These are phyloP conservation scores for Botrytis medusae DNA, from an alignment of 2,329 filamentous ascomycete genomes.

Conservation along the genomic window DNA sequence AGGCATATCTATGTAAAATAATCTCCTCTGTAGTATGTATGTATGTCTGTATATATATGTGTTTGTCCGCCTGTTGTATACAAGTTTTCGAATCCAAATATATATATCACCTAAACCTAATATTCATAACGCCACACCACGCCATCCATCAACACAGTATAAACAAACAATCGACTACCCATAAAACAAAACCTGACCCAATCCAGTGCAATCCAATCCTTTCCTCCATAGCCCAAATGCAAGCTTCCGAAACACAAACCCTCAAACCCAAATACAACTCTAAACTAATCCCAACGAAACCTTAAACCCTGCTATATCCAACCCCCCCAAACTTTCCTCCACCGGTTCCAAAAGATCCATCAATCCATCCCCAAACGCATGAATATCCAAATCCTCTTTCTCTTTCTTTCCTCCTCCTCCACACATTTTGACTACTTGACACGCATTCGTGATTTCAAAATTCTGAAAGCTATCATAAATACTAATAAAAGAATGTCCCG, in stretches of 20 bases:
- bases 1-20: too few species aligned
- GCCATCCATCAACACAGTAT: neutral
- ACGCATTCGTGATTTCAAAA: constrained; percentile 6
- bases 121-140: neutral
- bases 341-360: constrained; percentile 8
- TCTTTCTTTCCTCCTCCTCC: neutral
- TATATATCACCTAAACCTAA: neutral
- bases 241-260: neutral
- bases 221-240: neutral
- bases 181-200: neutral
- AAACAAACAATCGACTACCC: neutral
- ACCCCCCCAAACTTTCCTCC: neutral
- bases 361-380: neutral
- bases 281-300: neutral
- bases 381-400: neutral
- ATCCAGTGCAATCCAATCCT: neutral
- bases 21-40: too few species aligned
- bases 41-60: neutral
- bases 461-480: constrained; percentile 6
- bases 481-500: neutral
- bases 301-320: constrained; percentile 4
- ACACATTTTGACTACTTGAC: neutral
- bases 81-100: neutral
- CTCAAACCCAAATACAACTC: neutral
- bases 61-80: too few species aligned